Conservation (phyloP, 140 eudicot species). For the Ambrosia hybrid region DNA sequence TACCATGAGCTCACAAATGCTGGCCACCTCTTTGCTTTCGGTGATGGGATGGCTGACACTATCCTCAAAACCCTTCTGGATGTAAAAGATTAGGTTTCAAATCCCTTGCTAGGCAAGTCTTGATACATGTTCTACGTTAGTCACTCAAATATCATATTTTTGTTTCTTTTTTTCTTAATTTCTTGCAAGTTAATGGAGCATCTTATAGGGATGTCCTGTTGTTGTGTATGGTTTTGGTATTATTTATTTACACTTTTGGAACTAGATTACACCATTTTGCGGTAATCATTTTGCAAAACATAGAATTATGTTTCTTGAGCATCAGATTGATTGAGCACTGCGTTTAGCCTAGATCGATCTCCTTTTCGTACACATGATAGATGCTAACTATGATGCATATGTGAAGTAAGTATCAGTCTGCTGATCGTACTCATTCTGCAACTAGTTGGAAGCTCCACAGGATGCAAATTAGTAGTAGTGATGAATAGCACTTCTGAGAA, state of each 20-base stretch:
- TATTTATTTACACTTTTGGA: not conserved
- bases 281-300: too few species aligned
- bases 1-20: conserved; percentile 77
- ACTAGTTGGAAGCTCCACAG: too few species aligned
- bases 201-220: conserved; percentile 8
- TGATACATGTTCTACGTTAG: conserved; percentile 2
- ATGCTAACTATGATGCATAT: too few species aligned
- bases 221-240: conserved; percentile 24
- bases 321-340: too few species aligned
- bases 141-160: not conserved
- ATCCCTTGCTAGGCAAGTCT: not conserved
- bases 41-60: conserved; percentile 58
- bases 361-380: too few species aligned
- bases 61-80: conserved; percentile 53
- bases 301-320: too few species aligned
- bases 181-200: too few species aligned
- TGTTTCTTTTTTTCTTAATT: not conserved
- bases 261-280: not conserved
- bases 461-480: too few species aligned
- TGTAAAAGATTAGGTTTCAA: conserved; percentile 32
- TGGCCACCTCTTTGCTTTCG: conserved; percentile 67
- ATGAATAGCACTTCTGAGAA: too few species aligned
- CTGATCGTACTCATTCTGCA: too few species aligned
- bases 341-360: too few species aligned
- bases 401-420: too few species aligned